A percentile compares a stretch with the other conserved stretches of the same genome.
phyloP scores from a whole-genome alignment of 805 yeast species.

The Suhomyces xylopsoci region DNA sequence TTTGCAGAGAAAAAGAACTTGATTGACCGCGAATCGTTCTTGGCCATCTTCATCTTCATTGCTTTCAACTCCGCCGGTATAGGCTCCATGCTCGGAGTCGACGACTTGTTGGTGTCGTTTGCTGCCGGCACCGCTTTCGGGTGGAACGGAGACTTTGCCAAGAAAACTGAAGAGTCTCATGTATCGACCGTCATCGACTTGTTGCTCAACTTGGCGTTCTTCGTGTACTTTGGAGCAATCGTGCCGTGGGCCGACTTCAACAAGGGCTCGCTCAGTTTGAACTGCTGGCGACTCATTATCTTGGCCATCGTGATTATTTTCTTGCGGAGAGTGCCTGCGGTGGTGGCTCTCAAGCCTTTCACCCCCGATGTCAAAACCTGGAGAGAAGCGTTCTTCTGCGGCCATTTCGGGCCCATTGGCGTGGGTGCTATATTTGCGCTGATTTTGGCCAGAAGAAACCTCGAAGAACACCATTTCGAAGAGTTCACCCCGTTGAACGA shows the following conservation, averaged over 20 bases:
- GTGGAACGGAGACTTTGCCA: constrained; percentile 90
- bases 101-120: constrained; percentile 83
- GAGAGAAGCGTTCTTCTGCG: constrained; percentile 93
- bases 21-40: constrained; percentile 85
- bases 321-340: constrained; percentile 80
- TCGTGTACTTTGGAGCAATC: constrained; percentile 86
- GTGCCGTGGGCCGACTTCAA: constrained; percentile 86
- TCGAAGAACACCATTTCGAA: constrained; percentile 51
- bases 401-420: constrained; percentile 96
- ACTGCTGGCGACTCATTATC: constrained; percentile 76
- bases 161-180: constrained; percentile 77
- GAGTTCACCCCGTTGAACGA: constrained; percentile 56
- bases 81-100: constrained; percentile 84
- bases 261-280: constrained; percentile 54
- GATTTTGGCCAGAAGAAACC: constrained; percentile 68
- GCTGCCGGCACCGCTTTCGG: constrained; percentile 92
- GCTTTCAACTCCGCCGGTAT: constrained; percentile 86
- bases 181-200: constrained; percentile 89
- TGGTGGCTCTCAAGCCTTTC: constrained; percentile 66
- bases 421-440: constrained; percentile 90
- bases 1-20: constrained; percentile 67
- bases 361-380: constrained; percentile 87
- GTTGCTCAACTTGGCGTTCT: constrained; percentile 77
- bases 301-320: constrained; percentile 72
- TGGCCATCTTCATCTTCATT: constrained; percentile 78